These are phyloP conservation scores for Astragalus membranaceus DNA, from an alignment of 306 rosid genomes.

Conservation along the genomic window DNA sequence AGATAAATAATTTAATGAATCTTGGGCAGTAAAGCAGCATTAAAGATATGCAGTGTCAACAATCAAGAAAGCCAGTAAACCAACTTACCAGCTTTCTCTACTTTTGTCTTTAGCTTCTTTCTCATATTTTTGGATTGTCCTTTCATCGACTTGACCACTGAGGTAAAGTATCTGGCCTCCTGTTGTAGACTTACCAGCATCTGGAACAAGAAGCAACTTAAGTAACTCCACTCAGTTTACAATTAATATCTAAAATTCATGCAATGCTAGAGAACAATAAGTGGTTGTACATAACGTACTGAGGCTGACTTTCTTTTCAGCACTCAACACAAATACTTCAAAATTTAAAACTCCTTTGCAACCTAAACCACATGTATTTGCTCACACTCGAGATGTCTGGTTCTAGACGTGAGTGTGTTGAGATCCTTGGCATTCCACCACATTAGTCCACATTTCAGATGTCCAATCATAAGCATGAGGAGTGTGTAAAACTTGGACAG, in stretches of 20 bases:
- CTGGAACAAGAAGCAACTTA: constrained; percentile 32
- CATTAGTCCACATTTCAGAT: too few relatives aligned
- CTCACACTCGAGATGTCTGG: neutral
- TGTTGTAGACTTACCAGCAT: constrained; percentile 98
- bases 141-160: constrained; percentile 94
- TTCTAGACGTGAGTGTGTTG: too few relatives aligned
- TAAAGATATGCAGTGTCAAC: neutral
- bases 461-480: too few relatives aligned
- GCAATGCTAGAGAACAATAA: neutral
- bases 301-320: neutral
- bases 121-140: constrained; percentile 94
- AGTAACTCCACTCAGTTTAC: neutral
- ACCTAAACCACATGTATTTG: neutral
- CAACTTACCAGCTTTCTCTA: constrained; percentile 93
- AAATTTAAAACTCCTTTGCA: neutral
- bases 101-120: constrained; percentile 98
- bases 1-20: neutral
- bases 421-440: too few relatives aligned
- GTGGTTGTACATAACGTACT: neutral
- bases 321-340: neutral
- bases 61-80: constrained; percentile 19
- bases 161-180: constrained; percentile 99
- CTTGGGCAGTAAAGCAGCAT: neutral
- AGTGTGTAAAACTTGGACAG: neutral
- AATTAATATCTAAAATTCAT: neutral